phyloP scores from a whole-genome alignment of 2,329 filamentous ascomycete species.

The Aspergillus pseudoterreus region DNA sequence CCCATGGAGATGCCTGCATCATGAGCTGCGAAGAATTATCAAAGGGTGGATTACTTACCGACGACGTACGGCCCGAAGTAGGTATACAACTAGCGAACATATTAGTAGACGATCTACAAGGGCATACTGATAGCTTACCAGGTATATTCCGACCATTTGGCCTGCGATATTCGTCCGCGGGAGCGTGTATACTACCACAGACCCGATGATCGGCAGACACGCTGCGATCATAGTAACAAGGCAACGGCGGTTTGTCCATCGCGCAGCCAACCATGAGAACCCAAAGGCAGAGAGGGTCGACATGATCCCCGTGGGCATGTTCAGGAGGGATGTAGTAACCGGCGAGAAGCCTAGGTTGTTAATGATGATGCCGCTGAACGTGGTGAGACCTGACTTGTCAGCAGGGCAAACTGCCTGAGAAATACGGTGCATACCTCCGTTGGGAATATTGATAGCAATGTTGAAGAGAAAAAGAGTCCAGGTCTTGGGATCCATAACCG shows the following conservation, averaged over 20 bases:
- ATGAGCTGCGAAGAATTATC: not conserved
- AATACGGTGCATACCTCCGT: constrained; percentile 23
- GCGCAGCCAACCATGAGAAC: constrained; percentile 28
- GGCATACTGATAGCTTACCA: constrained; percentile 15
- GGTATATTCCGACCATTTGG: constrained; percentile 40
- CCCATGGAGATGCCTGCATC: constrained; percentile 20
- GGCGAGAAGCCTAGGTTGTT: constrained; percentile 35
- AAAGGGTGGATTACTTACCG: not conserved
- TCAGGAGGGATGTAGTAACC: constrained; percentile 34
- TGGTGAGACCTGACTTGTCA: constrained; percentile 20
- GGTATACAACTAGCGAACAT: constrained; percentile 28
- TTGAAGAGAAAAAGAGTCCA: constrained; percentile 34
- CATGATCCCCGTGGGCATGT: constrained; percentile 35
- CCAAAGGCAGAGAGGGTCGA: constrained; percentile 29
- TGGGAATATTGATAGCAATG: constrained; percentile 34
- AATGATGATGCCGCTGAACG: constrained; percentile 39
- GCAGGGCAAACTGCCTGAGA: not conserved
- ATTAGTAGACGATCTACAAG: not conserved
- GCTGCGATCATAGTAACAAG: constrained; percentile 29
- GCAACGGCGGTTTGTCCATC: constrained; percentile 26
- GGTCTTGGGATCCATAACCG: constrained; percentile 35
- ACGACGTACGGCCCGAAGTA: constrained; percentile 36
- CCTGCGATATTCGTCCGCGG: constrained; percentile 31
- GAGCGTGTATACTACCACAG: constrained; percentile 27
- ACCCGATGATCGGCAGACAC: constrained; percentile 28